Evolutionary conservation across 345 rosid genomes (phyloP), one percentile per base, ranked within the genome.

Genomic region (Gossypium thurberi): DNA sequence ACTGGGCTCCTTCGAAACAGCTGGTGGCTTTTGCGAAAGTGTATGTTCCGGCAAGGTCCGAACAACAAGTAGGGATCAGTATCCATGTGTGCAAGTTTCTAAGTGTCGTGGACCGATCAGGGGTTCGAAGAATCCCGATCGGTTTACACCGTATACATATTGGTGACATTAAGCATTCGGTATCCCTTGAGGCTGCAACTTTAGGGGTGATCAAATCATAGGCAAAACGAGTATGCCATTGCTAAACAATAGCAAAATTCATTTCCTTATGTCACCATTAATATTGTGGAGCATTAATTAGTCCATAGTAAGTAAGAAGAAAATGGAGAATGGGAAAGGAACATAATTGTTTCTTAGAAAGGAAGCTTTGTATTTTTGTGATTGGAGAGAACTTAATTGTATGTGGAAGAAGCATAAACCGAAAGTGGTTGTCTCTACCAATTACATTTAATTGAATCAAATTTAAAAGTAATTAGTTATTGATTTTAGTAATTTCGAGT

Each of bases 51-150:
- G 94, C 85, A 0, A 85, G 95, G 5, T 75, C 81, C 33, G 75
- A 43, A 33, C 82, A 78, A 57, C 80, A 87, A 51, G 90, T 91
- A 33, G 76, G 76, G n/a, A 78, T 94, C 47, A 82, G 85, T 44
- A 88, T 94, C 63, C 94, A 94, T 66, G 96, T 91, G 59, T 94
- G 98, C 85, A 90, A 91, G 88, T 81, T 63, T 52, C 52, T 94
- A 37, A 94, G 98, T 67, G 96, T 91, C 17, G 96, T 91, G 62
- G 98, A 94, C 79, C 62, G 78, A 6, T 83, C 85, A 15, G 98
- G 98, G 40, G 82, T 82, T 78, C 85, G 97, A 83, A 90, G 96
- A 80, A 86, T 94, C 75, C 96, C 96, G 42, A 76, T 90, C 74
- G 98, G 98, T 3, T 88, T 81, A 52, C 96, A 94, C 63, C 73